A percentile compares a stretch with the other conserved stretches of the same genome.
Evolutionary conservation across 1,284 basidiomycete genomes (phyloP).

Genomic region (Crocinoboletus sp.): DNA sequence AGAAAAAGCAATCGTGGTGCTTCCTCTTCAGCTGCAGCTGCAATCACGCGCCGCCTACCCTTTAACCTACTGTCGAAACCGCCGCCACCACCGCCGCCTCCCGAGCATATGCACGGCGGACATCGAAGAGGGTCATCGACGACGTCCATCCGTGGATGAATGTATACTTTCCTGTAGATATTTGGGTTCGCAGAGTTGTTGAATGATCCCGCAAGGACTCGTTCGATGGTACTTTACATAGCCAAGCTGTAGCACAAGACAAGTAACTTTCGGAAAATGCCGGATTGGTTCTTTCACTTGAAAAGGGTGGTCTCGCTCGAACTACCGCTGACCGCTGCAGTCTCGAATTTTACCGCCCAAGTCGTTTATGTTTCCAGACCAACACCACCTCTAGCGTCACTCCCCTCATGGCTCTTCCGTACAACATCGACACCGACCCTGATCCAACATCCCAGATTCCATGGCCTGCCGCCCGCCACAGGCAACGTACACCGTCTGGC

Average conservation of each 20-base stretch:
- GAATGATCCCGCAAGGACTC: slow-evolving; percentile 19
- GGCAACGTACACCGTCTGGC: slow-evolving; percentile 28
- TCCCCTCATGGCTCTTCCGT: slow-evolving; percentile 45
- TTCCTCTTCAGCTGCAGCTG: slow-evolving; percentile 38
- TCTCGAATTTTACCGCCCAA: not conserved
- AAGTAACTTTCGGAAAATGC: too few relatives aligned
- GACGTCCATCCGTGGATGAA: slow-evolving; percentile 32
- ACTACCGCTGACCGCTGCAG: too few relatives aligned
- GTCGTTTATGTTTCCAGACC: slow-evolving; percentile 17
- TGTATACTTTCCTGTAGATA: slow-evolving; percentile 15
- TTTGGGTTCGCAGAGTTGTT: slow-evolving; percentile 18
- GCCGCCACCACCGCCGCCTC: slow-evolving; percentile 22
- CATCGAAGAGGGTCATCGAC: slow-evolving; percentile 32
- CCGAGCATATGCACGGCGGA: slow-evolving; percentile 22
- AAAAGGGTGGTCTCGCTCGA: too few relatives aligned
- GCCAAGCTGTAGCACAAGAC: too few relatives aligned
- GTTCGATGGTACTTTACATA: not conserved
- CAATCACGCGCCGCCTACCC: slow-evolving; percentile 56
- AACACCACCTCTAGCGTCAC: not conserved
- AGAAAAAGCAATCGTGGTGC: slow-evolving; percentile 28
- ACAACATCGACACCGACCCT: slow-evolving; percentile 54
- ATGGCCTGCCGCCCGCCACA: slow-evolving; percentile 57
- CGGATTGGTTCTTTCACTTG: too few relatives aligned
- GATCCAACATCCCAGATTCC: slow-evolving; percentile 71
- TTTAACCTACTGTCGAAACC: slow-evolving; percentile 61